Base-by-base conservation (phyloP, 768 basidiomycete species). In the Amanita exitialis region DNA sequence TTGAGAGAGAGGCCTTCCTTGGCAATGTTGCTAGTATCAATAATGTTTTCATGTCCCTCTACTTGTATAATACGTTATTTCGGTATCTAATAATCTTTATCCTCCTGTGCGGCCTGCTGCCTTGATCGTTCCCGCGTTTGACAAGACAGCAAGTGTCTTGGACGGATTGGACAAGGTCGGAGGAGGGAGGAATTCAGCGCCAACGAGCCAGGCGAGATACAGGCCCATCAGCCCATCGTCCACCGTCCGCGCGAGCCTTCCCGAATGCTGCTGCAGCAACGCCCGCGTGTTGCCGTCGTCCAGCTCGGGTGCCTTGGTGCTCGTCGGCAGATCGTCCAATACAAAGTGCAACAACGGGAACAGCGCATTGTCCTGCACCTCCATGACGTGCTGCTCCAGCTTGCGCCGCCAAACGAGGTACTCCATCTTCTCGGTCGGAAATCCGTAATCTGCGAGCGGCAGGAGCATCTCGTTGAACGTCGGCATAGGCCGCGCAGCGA, bases 281-380 rank as follows among this genome's bases (percentile, higher is more conserved):
- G 75, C 71, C n/a, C 66, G 66, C 15, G 91, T 94, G 63, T 95
- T 96, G 18, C 75, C 63, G 62, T 96, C 90, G 61, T 95, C 89
- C 44, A 98, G 71, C 55, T 88, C 85, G 2, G 96, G 90, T 0
- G 92, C 82, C 66, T 94, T 96, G 21, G 95, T 98, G 61, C 88
- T 91, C 21, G 94, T 96, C 4, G 96, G 96, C 16, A 99, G 74
- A 66, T 99, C 96, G 63, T 97, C 96, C 27, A 99, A 72, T 21
- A 98, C 96, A 58, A 97, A 97, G 67, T 99, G 95, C 15, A 99
- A 77, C 8, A 99, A 72, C 2, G 96, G 96, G 79, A 94, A 98
- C 39, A 99, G 75, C 1, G 96, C 96, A 57, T 99, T 98, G 65
- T 98, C 95, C 63, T 94, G 90, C 6, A 78, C 81, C 50, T 91